Base-by-base conservation (phyloP, 306 rosid genomes). In the Medicago arabica region DNA sequence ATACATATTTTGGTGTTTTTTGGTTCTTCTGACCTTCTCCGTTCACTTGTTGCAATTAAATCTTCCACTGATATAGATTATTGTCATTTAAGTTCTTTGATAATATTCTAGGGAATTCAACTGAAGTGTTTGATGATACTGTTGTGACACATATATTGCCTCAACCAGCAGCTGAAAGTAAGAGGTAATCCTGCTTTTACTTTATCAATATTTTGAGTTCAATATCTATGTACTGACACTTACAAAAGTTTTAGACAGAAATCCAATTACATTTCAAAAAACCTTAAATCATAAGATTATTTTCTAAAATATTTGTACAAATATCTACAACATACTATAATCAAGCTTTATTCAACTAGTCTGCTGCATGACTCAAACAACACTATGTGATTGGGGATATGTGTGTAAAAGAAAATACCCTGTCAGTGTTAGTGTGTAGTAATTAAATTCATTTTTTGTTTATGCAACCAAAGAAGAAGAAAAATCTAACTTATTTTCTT, bases 91-190 rank as follows among this genome's bases (percentile, higher is more conserved):
- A 74, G 73, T 64, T 75, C 67, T 41, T 73, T 69, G 60, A 69
- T 73, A 16, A 64, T 83, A 23, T 67, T 16, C 8, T 71, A 94
- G 98, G 95, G 77, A 77, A 76, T 78, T 18, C 88, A 70, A 50
- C 85, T 68, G 90, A 88, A 86, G 87, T 21, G 67, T 31, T 80
- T 70, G 83, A 77, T 36, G 86, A 85, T 62, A 75, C 69, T 46
- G 80, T 69, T 41, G 88, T 90, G 73, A 67, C 84, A 53, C 86
- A 88, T 75, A 53, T 94, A 50, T 78, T 91, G 75, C 96, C 94
- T 74, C 97, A 94, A 72, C 95, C 93, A 72, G 80, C 80, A 58
- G 87, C 93, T 44, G 97, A 91, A 84, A 89, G 87, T 67, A 89
- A 88, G 75, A 94, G 98, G 98, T 94, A 77, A 79, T n/a, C 57